Base-by-base conservation (phyloP, 768 basidiomycete genomes). In the Lentinula guzmanii region DNA sequence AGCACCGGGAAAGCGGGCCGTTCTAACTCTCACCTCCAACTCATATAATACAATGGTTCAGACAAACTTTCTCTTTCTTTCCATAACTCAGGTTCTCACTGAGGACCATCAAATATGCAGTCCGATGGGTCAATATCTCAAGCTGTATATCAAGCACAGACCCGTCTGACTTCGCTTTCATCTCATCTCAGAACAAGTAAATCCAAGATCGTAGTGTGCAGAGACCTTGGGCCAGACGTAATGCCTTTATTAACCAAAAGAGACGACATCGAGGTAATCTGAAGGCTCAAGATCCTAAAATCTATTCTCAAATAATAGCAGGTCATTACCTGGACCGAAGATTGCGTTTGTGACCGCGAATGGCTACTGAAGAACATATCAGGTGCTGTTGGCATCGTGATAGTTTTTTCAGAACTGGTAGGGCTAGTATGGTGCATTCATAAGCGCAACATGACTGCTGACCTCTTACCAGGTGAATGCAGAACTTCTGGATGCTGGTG, bases 381-480 rank as follows among this genome's bases (percentile, higher is more conserved):
- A n/a, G 91, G 87, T 4, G 85, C 88, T 2, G 67, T 72, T 8
- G 95, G 88, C 4, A 68, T 84, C 1, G 71, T 87, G 13, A 77
- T 90, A 24, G 86, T 89, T 77, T 67, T 92, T 1, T 76, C 83
- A 0, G 93, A 95, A 57, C 87, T 86, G 74, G 93, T 89, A 64
- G 39, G 65, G 48, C 5, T 31, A 24, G 34, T 7, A 37, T 37
- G 5, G 3, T 6, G 16, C 13, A 50, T 64, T 15, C 31, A 56
- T 21, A 48, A 42, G 15, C 43, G 21, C 11, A n/a, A 18, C 11
- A 8, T 48, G 41, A 58, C 43, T 15, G 16, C n/a, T 60, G 16
- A 45, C 51, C 15, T 52, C 53, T 6, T 51, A 57, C 0, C 63
- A 95, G 90, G 80, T 94, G 18, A 80, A 96, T 65, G 74, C 79